A percentile compares a stretch with the other conserved stretches of the same genome.
Evolutionary conservation across 192 early-diverging fungal species (phyloP).

Genomic region (Gorgonomyces haynaldii): DNA sequence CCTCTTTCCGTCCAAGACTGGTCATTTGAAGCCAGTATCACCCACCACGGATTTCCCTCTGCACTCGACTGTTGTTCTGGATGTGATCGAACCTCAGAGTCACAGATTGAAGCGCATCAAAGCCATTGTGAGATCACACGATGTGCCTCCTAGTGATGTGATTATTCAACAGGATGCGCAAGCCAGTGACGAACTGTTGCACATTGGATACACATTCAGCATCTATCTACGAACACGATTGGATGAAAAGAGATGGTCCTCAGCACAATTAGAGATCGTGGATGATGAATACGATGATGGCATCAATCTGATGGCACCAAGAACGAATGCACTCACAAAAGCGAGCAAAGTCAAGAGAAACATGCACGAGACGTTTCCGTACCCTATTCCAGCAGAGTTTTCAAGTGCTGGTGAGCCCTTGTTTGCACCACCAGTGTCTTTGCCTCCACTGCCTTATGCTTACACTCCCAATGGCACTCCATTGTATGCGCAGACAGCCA

Average conservation of each 20-base stretch:
- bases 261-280: constrained; percentile 43
- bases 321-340: constrained; percentile 1
- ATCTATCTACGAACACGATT: constrained; percentile 30
- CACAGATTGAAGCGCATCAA: constrained; percentile 31
- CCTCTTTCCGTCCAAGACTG: constrained; percentile 19
- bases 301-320: constrained; percentile 3
- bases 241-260: constrained; percentile 29
- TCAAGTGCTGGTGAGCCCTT: constrained; percentile 39
- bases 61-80: constrained; percentile 41
- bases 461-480: constrained; percentile 34
- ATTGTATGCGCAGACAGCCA: constrained; percentile 35
- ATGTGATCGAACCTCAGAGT: constrained; percentile 41
- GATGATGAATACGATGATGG: constrained; percentile 49
- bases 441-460: constrained; percentile 34
- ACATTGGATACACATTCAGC: constrained; percentile 37
- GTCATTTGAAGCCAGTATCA: constrained; percentile 9
- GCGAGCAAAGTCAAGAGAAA: neutral
- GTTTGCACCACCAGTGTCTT: constrained; percentile 37
- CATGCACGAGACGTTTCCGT: neutral
- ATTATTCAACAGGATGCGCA: constrained; percentile 30
- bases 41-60: constrained; percentile 35
- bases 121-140: constrained; percentile 33
- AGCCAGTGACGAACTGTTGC: constrained; percentile 15
- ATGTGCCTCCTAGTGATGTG: constrained; percentile 37
- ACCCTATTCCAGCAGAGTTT: constrained; percentile 32